Percentiles rank a stretch among this genome's conserved stretches.
phyloP scores from a whole-genome alignment of 768 basidiomycete species.

The Kwoniella sp. region DNA sequence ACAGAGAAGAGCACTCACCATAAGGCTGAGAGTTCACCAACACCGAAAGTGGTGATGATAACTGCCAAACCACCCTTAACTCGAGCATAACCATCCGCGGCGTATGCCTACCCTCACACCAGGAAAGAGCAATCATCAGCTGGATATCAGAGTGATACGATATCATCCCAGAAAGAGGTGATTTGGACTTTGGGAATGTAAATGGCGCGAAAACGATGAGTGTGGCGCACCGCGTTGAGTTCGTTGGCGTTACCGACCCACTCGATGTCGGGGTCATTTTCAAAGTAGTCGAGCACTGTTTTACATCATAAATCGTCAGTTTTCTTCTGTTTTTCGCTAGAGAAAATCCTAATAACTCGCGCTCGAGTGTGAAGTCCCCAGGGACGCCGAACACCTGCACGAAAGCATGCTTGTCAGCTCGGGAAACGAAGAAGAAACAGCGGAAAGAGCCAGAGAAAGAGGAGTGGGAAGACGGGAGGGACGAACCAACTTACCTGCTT shows the following conservation, averaged over 20 bases:
- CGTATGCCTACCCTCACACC: constrained; percentile 64
- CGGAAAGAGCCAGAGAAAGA: neutral
- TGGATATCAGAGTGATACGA: neutral
- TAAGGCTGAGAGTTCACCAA: constrained; percentile 87
- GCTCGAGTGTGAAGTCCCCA: constrained; percentile 42
- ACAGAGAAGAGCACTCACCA: no score
- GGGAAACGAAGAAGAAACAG: neutral
- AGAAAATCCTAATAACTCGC: neutral
- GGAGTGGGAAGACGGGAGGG: neutral
- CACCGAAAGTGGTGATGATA: constrained; percentile 78
- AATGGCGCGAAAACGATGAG: no score
- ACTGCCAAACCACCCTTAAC: constrained; percentile 64
- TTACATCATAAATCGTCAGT: neutral
- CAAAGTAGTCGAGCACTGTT: constrained; percentile 67
- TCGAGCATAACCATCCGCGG: constrained; percentile 89
- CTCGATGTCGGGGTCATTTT: constrained; percentile 72
- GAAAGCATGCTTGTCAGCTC: neutral
- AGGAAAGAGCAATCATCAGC: neutral
- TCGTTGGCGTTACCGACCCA: constrained; percentile 75
- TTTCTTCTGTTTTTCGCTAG: neutral
- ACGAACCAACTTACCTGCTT: constrained; percentile 58
- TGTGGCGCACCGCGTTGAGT: constrained; percentile 42
- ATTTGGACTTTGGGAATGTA: no score
- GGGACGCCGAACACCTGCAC: constrained; percentile 55
- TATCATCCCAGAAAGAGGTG: no score